phyloP scores from a whole-genome alignment of 495 filamentous ascomycete genomes.

The Aspergillus heteromorphus region DNA sequence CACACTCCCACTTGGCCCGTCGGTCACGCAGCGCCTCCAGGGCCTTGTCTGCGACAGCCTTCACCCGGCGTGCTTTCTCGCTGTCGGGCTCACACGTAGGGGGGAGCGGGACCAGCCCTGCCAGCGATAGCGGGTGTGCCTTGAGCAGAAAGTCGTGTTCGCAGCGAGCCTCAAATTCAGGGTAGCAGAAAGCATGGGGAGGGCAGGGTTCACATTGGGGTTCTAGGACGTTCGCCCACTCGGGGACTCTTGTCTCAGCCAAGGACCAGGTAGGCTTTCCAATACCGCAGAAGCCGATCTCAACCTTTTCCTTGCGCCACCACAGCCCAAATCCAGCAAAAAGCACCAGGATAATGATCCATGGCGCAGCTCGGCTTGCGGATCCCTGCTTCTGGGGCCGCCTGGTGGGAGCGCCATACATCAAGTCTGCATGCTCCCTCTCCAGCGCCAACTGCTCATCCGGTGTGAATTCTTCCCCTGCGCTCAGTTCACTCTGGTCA shows the following conservation, averaged over 20 bases:
- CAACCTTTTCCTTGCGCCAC: constrained; percentile 91
- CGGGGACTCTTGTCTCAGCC: constrained; percentile 53
- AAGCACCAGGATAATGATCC: constrained; percentile 59
- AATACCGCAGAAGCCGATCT: constrained; percentile 90
- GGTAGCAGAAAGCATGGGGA: constrained; percentile 82
- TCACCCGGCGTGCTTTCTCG: constrained; percentile 81
- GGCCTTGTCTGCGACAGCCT: constrained; percentile 79
- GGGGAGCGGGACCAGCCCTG: constrained; percentile 75
- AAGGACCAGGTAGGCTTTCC: constrained; percentile 58
- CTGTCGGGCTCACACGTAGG: constrained; percentile 95
- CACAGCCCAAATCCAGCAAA: constrained; percentile 68
- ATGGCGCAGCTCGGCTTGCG: constrained; percentile 50
- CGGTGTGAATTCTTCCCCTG: constrained; percentile 89
- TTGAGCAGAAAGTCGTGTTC: constrained; percentile 83
- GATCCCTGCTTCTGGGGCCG: constrained; percentile 30
- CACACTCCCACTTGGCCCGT: constrained; percentile 85
- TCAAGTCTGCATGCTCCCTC: constrained; percentile 45
- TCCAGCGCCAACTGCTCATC: constrained; percentile 77
- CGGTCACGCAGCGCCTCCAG: constrained; percentile 83
- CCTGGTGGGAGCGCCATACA: constrained; percentile 31
- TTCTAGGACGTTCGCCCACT: constrained; percentile 62
- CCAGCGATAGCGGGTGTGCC: constrained; percentile 75
- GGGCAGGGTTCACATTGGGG: constrained; percentile 91
- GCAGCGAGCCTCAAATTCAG: constrained; percentile 68
- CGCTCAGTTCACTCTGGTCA: constrained; percentile 45